phyloP scores from a whole-genome alignment of 345 rosid genomes.

The Microthlaspi erraticum region DNA sequence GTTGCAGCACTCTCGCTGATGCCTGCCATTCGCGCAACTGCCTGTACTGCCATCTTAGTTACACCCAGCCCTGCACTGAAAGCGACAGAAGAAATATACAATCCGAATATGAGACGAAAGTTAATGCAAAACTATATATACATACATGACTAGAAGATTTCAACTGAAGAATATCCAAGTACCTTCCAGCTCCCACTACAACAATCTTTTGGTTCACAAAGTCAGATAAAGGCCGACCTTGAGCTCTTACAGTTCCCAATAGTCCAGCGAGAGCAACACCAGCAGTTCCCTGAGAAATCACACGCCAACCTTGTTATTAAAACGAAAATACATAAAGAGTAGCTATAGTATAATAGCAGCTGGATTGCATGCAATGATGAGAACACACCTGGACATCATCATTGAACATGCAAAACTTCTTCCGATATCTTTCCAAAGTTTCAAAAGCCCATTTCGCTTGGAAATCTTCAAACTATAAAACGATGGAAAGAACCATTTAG shows the following conservation, averaged over 20 bases:
- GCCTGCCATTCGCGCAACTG: constrained; percentile 81
- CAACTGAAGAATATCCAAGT: constrained; percentile 40
- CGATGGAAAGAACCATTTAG: constrained; percentile 38
- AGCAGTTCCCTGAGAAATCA: constrained; percentile 83
- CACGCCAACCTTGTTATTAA: constrained; percentile 12
- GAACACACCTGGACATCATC: constrained; percentile 89
- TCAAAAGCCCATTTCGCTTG: constrained; percentile 99
- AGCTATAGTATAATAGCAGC: constrained; percentile 14
- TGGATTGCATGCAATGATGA: constrained; percentile 13
- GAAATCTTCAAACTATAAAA: constrained; percentile 88
- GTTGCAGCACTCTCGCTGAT: constrained; percentile 54
- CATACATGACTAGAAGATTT: neutral
- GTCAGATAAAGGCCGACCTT: constrained; percentile 82
- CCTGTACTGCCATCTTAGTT: constrained; percentile 74
- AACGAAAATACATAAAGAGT: neutral
- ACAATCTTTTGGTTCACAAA: constrained; percentile 94
- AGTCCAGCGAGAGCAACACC: constrained; percentile 99
- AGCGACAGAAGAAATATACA: constrained; percentile 29
- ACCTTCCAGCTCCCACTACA: constrained; percentile 99
- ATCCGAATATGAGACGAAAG: constrained; percentile 26
- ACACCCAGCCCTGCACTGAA: constrained; percentile 99
- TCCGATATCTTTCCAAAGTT: constrained; percentile 85
- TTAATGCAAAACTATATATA: neutral
- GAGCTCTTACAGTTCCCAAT: constrained; percentile 92
- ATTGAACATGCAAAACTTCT: constrained; percentile 94